Evolutionary conservation across 257 asterid genomes (phyloP).

Genomic region (Scutellaria minor): DNA sequence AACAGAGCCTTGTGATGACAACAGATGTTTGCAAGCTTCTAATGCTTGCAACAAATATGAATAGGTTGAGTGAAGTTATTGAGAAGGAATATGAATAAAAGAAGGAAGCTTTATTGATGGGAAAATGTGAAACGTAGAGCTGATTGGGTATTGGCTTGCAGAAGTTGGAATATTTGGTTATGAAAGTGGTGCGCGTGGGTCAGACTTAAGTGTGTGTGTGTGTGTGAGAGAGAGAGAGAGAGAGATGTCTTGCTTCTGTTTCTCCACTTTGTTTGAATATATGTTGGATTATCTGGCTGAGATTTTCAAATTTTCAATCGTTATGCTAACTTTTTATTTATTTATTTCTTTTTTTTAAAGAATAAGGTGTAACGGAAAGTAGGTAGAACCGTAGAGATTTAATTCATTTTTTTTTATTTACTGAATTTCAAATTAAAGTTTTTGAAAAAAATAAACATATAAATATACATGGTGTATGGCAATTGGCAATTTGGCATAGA

Average conservation of each 20-base stretch:
- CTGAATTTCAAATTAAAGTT: too few relatives aligned
- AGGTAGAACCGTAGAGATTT: not conserved
- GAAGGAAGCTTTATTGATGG: slow-evolving; percentile 29
- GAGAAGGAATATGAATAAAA: slow-evolving; percentile 33
- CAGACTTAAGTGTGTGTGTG: not conserved
- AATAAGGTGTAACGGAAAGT: not conserved
- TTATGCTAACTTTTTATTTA: not conserved
- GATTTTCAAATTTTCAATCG: slow-evolving; percentile 14
- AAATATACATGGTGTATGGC: too few relatives aligned
- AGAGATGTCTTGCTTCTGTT: slow-evolving; percentile 3
- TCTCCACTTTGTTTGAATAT: slow-evolving; percentile 28
- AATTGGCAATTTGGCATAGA: too few relatives aligned
- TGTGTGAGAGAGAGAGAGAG: not conserved
- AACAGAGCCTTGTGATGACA: slow-evolving; percentile 30
- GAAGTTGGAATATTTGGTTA: slow-evolving; percentile 30
- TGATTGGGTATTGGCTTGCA: slow-evolving; percentile 36
- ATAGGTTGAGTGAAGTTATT: slow-evolving; percentile 36
- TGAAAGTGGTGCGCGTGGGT: slow-evolving; percentile 40
- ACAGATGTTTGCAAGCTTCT: not conserved
- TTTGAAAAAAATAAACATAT: too few relatives aligned
- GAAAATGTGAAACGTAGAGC: slow-evolving; percentile 32
- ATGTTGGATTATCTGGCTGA: slow-evolving; percentile 26
- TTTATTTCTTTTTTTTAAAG: too few relatives aligned
- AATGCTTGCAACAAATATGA: slow-evolving; percentile 13
- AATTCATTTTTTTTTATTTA: not conserved